phyloP scores from a whole-genome alignment of 805 yeast species.

The Sungouiella blattae region DNA sequence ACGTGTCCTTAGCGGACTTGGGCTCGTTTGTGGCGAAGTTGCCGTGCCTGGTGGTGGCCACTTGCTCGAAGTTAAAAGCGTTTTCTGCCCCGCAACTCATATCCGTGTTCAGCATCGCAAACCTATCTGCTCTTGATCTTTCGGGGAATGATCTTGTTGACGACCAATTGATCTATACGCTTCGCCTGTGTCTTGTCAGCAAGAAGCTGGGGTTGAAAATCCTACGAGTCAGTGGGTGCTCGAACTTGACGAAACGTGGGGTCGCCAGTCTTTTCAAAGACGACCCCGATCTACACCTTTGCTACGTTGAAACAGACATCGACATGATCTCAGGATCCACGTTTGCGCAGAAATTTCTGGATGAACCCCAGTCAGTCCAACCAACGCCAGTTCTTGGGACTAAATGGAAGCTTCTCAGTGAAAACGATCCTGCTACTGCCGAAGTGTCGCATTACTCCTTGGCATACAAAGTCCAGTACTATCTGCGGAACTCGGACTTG shows the following conservation, averaged over 20 bases:
- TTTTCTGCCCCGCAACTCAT: constrained; percentile 20
- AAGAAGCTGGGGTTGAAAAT: constrained; percentile 20
- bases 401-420: constrained; percentile 19
- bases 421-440: constrained; percentile 8
- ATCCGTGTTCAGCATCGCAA: constrained; percentile 24
- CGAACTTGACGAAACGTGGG: constrained; percentile 10
- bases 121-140: constrained; percentile 28
- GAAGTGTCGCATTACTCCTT: constrained; percentile 20
- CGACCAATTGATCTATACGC: constrained; percentile 27
- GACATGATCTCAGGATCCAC: constrained; percentile 1
- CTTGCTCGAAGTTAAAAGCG: constrained; percentile 19
- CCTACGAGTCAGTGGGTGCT: constrained; percentile 23
- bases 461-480: constrained; percentile 20
- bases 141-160: constrained; percentile 27
- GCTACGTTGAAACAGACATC: constrained; percentile 13
- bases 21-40: constrained; percentile 15
- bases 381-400: constrained; percentile 18
- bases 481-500: constrained; percentile 9
- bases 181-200: constrained; percentile 17
- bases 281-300: constrained; percentile 2
- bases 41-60: constrained; percentile 19
- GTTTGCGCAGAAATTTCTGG: constrained; percentile 4
- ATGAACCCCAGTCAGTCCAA: background rate
- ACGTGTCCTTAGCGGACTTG: constrained; percentile 23
- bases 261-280: constrained; percentile 7